These are phyloP conservation scores for Fusarium stilboides DNA, from an alignment of 2,329 filamentous ascomycete genomes.

Conservation along the genomic window DNA sequence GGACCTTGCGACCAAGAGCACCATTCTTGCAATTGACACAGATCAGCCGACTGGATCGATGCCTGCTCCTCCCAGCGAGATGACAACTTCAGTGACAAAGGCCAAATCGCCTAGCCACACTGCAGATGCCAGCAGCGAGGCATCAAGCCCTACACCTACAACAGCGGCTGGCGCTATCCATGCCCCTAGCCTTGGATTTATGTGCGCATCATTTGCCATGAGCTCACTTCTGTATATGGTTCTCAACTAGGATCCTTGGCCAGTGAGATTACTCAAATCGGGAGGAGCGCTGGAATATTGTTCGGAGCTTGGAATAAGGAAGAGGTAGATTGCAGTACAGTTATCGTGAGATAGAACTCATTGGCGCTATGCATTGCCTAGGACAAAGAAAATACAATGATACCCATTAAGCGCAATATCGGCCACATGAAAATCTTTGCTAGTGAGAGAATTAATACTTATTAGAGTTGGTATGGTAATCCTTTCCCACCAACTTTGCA, in stretches of 20 bases:
- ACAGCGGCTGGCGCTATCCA: slow-evolving; percentile 34
- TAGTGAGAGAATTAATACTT: background rate
- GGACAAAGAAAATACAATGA: slow-evolving; percentile 6
- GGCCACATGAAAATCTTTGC: background rate
- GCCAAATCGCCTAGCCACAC: slow-evolving; percentile 17
- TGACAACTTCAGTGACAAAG: slow-evolving; percentile 33
- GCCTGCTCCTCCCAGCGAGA: slow-evolving; percentile 26
- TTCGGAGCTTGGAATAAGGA: slow-evolving; percentile 13
- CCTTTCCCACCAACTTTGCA: no score
- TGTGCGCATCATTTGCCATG: slow-evolving; percentile 39
- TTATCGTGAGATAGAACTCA: slow-evolving; percentile 23
- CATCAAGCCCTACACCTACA: slow-evolving; percentile 26
- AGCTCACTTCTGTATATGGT: slow-evolving; percentile 38
- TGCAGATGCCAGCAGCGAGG: slow-evolving; percentile 8
- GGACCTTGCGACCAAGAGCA: slow-evolving; percentile 41
- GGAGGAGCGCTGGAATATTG: slow-evolving; percentile 13
- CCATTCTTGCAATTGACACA: slow-evolving; percentile 41
- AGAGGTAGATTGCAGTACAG: slow-evolving; percentile 16
- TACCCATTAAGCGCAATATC: background rate
- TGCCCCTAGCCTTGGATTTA: slow-evolving; percentile 28
- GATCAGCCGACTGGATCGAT: slow-evolving; percentile 39
- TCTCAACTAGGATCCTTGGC: slow-evolving; percentile 25
- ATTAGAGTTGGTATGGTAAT: no score
- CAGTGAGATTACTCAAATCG: background rate
- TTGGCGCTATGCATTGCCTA: background rate